Conservation (phyloP, 2,329 filamentous ascomycete species). For the Aspergillus sp. region DNA sequence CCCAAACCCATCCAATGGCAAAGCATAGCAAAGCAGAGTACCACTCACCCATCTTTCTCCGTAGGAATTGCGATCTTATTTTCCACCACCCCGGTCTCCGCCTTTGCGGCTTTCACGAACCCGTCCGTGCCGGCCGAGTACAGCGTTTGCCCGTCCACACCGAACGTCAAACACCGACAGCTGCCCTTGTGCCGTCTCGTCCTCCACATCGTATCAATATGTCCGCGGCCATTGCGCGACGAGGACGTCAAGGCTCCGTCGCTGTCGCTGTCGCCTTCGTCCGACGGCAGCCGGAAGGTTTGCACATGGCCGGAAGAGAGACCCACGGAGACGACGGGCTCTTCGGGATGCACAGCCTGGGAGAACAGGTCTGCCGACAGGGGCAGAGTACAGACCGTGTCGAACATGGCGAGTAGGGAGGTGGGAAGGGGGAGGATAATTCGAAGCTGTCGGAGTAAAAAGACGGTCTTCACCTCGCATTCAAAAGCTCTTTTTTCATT, state of each 20-base stretch:
- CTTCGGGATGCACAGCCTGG: slow-evolving; percentile 79
- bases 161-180: slow-evolving; percentile 79
- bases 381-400: slow-evolving; percentile 87
- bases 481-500: background rate
- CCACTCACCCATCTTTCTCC: slow-evolving; percentile 41
- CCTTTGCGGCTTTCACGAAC: slow-evolving; percentile 60
- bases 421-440: background rate
- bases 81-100: slow-evolving; percentile 64
- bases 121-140: slow-evolving; percentile 63
- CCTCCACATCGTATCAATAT: slow-evolving; percentile 80
- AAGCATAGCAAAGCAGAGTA: background rate
- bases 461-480: background rate
- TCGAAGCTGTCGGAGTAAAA: background rate
- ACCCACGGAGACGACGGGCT: slow-evolving; percentile 83
- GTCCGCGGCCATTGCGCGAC: slow-evolving; percentile 64
- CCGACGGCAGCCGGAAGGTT: slow-evolving; percentile 71
- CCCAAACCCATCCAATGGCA: background rate
- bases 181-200: slow-evolving; percentile 92
- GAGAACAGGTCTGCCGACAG: slow-evolving; percentile 84
- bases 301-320: slow-evolving; percentile 83
- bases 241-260: slow-evolving; percentile 42
- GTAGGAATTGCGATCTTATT: slow-evolving; percentile 78
- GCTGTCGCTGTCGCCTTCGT: slow-evolving; percentile 50
- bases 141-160: slow-evolving; percentile 70
- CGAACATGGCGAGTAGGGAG: slow-evolving; percentile 63